These are phyloP conservation scores for Ceratocystis harringtonii DNA, from an alignment of 2,329 filamentous ascomycete genomes.

Conservation along the genomic window DNA sequence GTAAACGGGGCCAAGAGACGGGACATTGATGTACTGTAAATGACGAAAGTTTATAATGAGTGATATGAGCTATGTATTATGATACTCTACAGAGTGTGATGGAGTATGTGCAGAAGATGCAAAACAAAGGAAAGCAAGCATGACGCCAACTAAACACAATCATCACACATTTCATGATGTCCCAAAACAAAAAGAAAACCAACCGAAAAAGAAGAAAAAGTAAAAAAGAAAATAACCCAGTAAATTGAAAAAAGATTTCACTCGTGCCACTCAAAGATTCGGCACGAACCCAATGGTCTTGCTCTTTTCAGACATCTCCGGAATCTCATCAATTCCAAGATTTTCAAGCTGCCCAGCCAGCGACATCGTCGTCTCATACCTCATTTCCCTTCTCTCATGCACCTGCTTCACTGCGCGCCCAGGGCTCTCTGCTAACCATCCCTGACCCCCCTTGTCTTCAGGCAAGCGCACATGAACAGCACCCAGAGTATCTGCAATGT, in stretches of 20 bases:
- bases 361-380: constrained; percentile 4
- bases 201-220: not conserved
- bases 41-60: not conserved
- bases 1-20: constrained; percentile 30
- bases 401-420: not conserved
- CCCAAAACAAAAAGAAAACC: not conserved
- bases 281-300: constrained; percentile 10
- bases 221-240: not conserved
- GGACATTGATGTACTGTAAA: not conserved
- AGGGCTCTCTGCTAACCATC: constrained; percentile 20
- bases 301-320: not conserved
- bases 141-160: not conserved
- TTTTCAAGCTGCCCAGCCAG: constrained; percentile 6
- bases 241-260: not conserved
- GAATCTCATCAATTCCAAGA: constrained; percentile 2
- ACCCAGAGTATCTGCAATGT: constrained; percentile 66
- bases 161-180: not conserved
- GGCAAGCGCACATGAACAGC: constrained; percentile 59
- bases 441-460: constrained; percentile 34
- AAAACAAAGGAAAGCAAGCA: not conserved
- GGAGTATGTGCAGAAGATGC: not conserved
- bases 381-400: not conserved
- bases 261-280: constrained; percentile 3
- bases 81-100: not conserved
- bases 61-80: not conserved